phyloP scores from a whole-genome alignment of 164 flowering plant species.

The Stephania yunnanensis region DNA sequence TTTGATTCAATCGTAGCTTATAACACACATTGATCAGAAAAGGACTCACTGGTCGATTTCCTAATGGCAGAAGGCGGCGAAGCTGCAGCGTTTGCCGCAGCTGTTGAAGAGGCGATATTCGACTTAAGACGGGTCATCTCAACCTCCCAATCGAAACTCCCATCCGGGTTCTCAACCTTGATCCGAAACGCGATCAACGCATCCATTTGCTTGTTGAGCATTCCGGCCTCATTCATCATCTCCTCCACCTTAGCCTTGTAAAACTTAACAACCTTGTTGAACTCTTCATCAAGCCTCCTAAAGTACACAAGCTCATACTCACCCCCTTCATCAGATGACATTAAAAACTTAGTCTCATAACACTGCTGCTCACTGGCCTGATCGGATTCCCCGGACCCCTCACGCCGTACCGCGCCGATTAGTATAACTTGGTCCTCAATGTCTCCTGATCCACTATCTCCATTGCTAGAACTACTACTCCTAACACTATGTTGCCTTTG shows the following conservation, averaged over 20 bases:
- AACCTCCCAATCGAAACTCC: constrained; percentile 21
- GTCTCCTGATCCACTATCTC: not conserved
- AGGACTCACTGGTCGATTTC: not conserved
- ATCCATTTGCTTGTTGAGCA: constrained; percentile 66
- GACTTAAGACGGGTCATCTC: constrained; percentile 27
- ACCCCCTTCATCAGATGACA: constrained; percentile 47
- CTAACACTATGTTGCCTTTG: not conserved
- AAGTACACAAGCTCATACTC: constrained; percentile 55
- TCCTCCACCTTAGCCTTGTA: constrained; percentile 49
- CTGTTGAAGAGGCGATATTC: constrained; percentile 22
- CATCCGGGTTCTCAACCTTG: constrained; percentile 47
- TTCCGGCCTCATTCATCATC: constrained; percentile 46
- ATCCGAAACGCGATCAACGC: constrained; percentile 63
- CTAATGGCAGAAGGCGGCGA: not conserved
- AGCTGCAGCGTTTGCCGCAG: not conserved
- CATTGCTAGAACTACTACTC: not conserved
- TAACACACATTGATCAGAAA: not conserved
- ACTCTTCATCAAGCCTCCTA: constrained; percentile 56
- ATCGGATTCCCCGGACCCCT: not conserved
- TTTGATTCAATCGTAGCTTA: not conserved
- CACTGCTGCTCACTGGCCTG: not conserved
- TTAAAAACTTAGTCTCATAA: constrained; percentile 50
- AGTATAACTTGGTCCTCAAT: constrained; percentile 22
- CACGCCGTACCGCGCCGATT: constrained; percentile 5
- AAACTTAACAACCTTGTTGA: constrained; percentile 57